Evolutionary conservation across 1,284 basidiomycete genomes (phyloP).

Genomic region (Prillingera fragicola): DNA sequence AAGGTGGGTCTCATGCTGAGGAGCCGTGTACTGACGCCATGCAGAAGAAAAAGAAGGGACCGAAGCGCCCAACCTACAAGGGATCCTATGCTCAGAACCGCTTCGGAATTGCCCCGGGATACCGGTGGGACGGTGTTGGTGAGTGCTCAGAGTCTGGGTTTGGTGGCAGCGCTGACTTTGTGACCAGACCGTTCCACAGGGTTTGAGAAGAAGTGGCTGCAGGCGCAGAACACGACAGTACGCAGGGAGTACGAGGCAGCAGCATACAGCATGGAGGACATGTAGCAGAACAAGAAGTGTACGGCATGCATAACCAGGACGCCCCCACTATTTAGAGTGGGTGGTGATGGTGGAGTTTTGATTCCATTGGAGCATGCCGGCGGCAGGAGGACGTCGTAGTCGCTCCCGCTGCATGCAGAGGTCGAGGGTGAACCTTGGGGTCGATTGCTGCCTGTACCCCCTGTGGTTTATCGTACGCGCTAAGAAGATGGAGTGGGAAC

Average conservation of each 20-base stretch:
- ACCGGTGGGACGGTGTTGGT: conserved; percentile 96
- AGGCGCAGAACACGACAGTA: conserved; percentile 67
- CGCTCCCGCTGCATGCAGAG: not conserved
- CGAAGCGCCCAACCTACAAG: conserved; percentile 73
- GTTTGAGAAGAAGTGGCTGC: conserved; percentile 88
- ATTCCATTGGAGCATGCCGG: not conserved
- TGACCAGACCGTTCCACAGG: conserved; percentile 83
- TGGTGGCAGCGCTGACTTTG: conserved; percentile 8
- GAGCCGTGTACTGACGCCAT: conserved; percentile 7
- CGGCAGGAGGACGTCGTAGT: not conserved
- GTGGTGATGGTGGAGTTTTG: not conserved
- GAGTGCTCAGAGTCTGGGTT: conserved; percentile 43
- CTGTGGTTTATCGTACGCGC: too few species aligned
- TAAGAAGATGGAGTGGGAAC: too few species aligned
- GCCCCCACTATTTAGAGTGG: too few species aligned
- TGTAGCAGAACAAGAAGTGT: conserved; percentile 53
- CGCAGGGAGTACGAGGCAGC: conserved; percentile 66
- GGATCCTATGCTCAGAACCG: conserved; percentile 92
- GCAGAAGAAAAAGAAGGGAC: conserved; percentile 68
- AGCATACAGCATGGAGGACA: conserved; percentile 81
- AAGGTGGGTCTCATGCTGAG: conserved; percentile 61
- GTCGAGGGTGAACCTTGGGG: too few species aligned
- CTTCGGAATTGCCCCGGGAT: conserved; percentile 89
- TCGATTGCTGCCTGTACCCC: too few species aligned
- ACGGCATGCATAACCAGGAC: too few species aligned